A percentile compares a stretch with the other conserved stretches of the same genome.
Evolutionary conservation across 2,329 filamentous ascomycete species (phyloP).

Genomic region (Botrytis elliptica): DNA sequence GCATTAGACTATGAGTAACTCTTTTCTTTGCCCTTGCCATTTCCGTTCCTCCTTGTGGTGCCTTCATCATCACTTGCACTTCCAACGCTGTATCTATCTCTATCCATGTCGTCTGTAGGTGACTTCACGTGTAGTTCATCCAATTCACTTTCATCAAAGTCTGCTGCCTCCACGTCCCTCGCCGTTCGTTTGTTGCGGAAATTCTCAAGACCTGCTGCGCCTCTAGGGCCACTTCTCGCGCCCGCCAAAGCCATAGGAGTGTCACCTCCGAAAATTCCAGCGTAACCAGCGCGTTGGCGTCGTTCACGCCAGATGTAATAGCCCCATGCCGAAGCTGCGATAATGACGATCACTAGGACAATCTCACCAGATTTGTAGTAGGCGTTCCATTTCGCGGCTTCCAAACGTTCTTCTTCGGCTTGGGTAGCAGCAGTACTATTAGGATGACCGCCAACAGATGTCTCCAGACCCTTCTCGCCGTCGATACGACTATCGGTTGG

Average conservation of each 20-base stretch:
- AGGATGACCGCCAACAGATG: conserved; percentile 64
- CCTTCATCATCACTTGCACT: conserved; percentile 55
- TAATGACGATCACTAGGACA: conserved; percentile 64
- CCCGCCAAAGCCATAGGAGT: conserved; percentile 36
- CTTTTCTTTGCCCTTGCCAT: conserved; percentile 27
- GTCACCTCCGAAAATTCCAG: conserved; percentile 41
- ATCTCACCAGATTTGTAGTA: conserved; percentile 72
- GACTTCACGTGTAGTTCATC: conserved; percentile 54
- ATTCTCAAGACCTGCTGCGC: conserved; percentile 45
- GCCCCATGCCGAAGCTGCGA: conserved; percentile 61
- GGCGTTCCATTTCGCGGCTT: conserved; percentile 67
- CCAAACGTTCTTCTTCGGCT: conserved; percentile 60
- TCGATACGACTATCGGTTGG: conserved; percentile 68
- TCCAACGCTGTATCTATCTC: conserved; percentile 56
- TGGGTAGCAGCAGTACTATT: conserved; percentile 65
- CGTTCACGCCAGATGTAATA: conserved; percentile 64
- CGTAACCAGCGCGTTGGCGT: conserved; percentile 55
- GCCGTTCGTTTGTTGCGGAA: conserved; percentile 49
- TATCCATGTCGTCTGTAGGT: conserved; percentile 40
- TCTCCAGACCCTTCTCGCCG: conserved; percentile 65
- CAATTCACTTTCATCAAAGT: conserved; percentile 65
- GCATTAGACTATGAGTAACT: conserved; percentile 19
- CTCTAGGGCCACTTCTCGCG: conserved; percentile 30
- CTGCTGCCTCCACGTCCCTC: conserved; percentile 60
- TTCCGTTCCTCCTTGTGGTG: conserved; percentile 28